Percentiles rank a stretch among this genome's conserved stretches.
These are phyloP conservation scores for Neofusicoccum sp. DNA, from an alignment of 2,329 filamentous ascomycete species.

Conservation along the genomic window DNA sequence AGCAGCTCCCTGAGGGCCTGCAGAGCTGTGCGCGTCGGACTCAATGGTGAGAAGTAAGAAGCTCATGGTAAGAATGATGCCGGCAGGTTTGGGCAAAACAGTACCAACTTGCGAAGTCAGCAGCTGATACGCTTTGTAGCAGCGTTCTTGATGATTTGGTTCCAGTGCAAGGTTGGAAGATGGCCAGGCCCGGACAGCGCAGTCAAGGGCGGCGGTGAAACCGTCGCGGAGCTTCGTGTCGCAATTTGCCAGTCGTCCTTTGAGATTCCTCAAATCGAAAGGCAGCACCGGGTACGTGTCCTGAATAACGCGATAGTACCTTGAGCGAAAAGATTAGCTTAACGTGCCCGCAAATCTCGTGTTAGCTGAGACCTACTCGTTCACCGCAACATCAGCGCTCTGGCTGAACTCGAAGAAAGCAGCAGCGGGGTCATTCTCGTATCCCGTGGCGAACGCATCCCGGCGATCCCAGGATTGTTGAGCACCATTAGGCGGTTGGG, in stretches of 20 bases:
- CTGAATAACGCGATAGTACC: constrained; percentile 38
- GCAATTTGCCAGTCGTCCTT: constrained; percentile 33
- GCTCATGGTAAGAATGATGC: constrained; percentile 31
- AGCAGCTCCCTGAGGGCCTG: constrained; percentile 21
- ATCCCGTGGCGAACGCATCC: background rate
- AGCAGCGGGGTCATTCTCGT: constrained; percentile 23
- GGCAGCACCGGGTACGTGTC: constrained; percentile 35
- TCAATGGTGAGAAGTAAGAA: constrained; percentile 33
- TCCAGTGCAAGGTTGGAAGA: constrained; percentile 22
- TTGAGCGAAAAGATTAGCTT: constrained; percentile 10
- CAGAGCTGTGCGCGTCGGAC: constrained; percentile 32
- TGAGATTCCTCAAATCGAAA: constrained; percentile 32
- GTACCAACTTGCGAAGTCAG: constrained; percentile 27
- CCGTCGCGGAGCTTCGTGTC: constrained; percentile 35
- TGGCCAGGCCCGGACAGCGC: constrained; percentile 32
- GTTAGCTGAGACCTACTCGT: background rate
- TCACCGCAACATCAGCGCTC: constrained; percentile 18
- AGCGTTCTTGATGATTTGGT: constrained; percentile 6
- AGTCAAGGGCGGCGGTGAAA: constrained; percentile 36
- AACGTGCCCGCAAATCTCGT: no score
- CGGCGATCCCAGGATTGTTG: constrained; percentile 29
- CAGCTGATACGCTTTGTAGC: constrained; percentile 25
- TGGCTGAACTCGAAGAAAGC: constrained; percentile 31
- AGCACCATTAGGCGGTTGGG: constrained; percentile 22
- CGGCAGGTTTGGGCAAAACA: constrained; percentile 33